Evolutionary conservation across 177 flowering plant species (phyloP).

Genomic region (Vitis hybrid): DNA sequence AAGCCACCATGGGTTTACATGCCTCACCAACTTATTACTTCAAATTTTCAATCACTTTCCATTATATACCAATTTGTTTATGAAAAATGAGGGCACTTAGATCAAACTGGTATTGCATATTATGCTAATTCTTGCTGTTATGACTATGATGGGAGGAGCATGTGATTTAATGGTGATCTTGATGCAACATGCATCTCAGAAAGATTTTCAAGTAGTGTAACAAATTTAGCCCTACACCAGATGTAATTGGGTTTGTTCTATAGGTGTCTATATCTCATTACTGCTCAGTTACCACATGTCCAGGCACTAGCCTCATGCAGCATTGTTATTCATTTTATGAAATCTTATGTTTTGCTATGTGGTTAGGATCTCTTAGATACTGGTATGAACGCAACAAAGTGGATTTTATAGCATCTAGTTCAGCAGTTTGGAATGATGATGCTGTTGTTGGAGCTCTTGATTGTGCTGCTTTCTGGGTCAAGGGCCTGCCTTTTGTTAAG

Average conservation of each 20-base stretch:
- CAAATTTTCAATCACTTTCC: no score
- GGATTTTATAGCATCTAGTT: constrained; percentile 46
- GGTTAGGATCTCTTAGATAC: constrained; percentile 77
- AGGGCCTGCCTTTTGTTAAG: constrained; percentile 82
- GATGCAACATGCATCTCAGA: background rate
- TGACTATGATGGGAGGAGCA: background rate
- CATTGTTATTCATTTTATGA: background rate
- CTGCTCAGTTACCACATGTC: background rate
- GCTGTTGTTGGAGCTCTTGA: constrained; percentile 77
- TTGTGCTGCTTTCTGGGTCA: constrained; percentile 78
- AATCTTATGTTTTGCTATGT: constrained; percentile 4
- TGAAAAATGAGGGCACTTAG: background rate
- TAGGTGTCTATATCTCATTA: background rate
- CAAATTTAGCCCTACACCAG: no score
- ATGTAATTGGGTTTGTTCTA: background rate
- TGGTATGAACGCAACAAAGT: constrained; percentile 88
- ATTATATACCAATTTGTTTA: no score
- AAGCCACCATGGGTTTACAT: no score
- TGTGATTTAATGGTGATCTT: background rate
- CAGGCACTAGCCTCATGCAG: background rate
- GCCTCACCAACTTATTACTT: no score
- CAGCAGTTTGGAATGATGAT: constrained; percentile 89
- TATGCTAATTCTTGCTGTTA: background rate
- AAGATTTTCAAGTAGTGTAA: background rate
- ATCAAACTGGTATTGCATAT: background rate